Percentiles rank a stretch among this genome's conserved stretches.
These are phyloP conservation scores for Exophiala alcalophila DNA, from an alignment of 2,329 filamentous ascomycete genomes.

Conservation along the genomic window DNA sequence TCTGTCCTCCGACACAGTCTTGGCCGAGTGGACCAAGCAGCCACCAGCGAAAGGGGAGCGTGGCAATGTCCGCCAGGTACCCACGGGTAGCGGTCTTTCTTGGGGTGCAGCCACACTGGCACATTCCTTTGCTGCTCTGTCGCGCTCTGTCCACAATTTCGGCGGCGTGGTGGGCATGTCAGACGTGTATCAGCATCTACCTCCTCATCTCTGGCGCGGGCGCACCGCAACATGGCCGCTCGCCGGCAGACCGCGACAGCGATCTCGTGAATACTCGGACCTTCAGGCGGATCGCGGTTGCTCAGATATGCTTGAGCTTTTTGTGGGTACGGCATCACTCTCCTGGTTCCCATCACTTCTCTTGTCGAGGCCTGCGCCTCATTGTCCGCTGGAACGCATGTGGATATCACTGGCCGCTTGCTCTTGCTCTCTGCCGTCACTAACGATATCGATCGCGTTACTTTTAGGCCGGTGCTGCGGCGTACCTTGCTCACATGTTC, in stretches of 20 bases:
- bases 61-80: slow-evolving; percentile 51
- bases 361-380: neutral
- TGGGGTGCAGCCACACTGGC: slow-evolving; percentile 69
- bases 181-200: slow-evolving; percentile 54
- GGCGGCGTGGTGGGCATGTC: slow-evolving; percentile 68
- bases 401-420: neutral
- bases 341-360: slow-evolving; percentile 68
- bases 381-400: neutral
- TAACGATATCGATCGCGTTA: no score
- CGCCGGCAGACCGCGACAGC: slow-evolving; percentile 36
- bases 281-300: slow-evolving; percentile 18
- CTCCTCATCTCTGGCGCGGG: slow-evolving; percentile 43
- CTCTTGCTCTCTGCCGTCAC: neutral
- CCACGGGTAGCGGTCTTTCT: slow-evolving; percentile 76
- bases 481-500: slow-evolving; percentile 30
- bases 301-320: slow-evolving; percentile 28
- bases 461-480: slow-evolving; percentile 36
- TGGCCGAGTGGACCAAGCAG: slow-evolving; percentile 2
- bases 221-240: slow-evolving; percentile 38
- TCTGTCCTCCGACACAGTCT: neutral
- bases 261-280: slow-evolving; percentile 42
- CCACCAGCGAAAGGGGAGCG: slow-evolving; percentile 8
- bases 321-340: slow-evolving; percentile 37
- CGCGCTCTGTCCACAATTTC: slow-evolving; percentile 70
- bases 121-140: slow-evolving; percentile 68